Evolutionary conservation across 345 rosid genomes (phyloP).

Genomic region (Salix udensis): DNA sequence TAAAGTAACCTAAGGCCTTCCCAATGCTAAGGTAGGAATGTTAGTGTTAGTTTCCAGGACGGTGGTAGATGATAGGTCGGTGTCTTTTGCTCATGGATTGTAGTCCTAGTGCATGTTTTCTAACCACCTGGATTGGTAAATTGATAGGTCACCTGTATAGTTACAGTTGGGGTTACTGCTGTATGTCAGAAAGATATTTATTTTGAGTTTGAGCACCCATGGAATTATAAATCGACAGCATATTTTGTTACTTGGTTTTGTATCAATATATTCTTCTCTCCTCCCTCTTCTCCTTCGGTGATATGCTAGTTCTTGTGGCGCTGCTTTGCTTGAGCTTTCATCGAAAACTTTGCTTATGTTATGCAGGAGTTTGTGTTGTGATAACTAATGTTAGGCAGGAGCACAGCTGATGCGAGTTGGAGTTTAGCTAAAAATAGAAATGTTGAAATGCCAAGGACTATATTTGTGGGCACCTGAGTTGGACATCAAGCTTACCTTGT

Average conservation of each 20-base stretch:
- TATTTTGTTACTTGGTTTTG: not conserved
- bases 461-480: not conserved
- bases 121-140: constrained; percentile 20
- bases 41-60: constrained; percentile 14
- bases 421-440: not conserved
- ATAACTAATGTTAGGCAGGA: not conserved
- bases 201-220: constrained; percentile 18
- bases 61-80: constrained; percentile 14
- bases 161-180: constrained; percentile 17
- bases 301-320: not conserved
- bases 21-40: constrained; percentile 13
- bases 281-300: not conserved
- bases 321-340: not conserved
- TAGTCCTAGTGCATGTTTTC: constrained; percentile 17
- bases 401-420: not conserved
- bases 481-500: not conserved
- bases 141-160: constrained; percentile 32
- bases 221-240: constrained; percentile 8
- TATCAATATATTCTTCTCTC: not conserved
- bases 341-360: not conserved
- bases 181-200: constrained; percentile 20
- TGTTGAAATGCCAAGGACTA: not conserved
- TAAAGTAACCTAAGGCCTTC: constrained; percentile 33
- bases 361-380: not conserved
- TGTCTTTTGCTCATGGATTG: constrained; percentile 9